These are phyloP conservation scores for Heimioporus retisporus DNA, from an alignment of 1,284 basidiomycete species.

Conservation along the genomic window DNA sequence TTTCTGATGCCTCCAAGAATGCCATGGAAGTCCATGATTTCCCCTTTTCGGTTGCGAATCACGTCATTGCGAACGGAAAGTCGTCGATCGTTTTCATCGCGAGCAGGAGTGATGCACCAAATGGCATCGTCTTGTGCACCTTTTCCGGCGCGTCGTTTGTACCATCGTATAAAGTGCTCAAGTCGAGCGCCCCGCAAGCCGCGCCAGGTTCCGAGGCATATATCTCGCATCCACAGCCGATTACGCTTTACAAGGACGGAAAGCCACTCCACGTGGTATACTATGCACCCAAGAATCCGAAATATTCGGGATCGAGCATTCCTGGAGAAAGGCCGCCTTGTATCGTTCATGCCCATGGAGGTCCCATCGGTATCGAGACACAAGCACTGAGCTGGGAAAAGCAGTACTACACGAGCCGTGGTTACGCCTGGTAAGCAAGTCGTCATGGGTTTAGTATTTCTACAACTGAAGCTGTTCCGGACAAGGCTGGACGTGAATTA, in stretches of 20 bases:
- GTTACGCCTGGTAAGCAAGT: slow-evolving; percentile 42
- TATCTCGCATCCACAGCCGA: slow-evolving; percentile 36
- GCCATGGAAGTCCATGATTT: slow-evolving; percentile 44
- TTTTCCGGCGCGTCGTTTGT: slow-evolving; percentile 31
- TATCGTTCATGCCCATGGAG: slow-evolving; percentile 39
- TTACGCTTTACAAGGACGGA: slow-evolving; percentile 32
- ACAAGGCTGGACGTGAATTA: slow-evolving; percentile 45
- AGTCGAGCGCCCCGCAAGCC: slow-evolving; percentile 23
- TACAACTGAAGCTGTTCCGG: background rate
- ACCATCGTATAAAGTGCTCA: slow-evolving; percentile 36
- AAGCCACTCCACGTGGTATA: slow-evolving; percentile 42
- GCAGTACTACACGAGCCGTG: slow-evolving; percentile 44
- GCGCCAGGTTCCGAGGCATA: slow-evolving; percentile 32
- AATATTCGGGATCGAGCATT: slow-evolving; percentile 39
- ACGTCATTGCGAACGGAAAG: slow-evolving; percentile 50
- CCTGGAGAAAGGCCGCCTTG: slow-evolving; percentile 41
- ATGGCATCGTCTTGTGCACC: slow-evolving; percentile 36
- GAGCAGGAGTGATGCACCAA: slow-evolving; percentile 33
- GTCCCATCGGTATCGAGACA: slow-evolving; percentile 36
- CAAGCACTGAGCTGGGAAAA: slow-evolving; percentile 39
- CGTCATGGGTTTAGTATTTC: too few relatives aligned
- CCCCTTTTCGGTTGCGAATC: slow-evolving; percentile 58
- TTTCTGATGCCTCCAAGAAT: slow-evolving; percentile 42
- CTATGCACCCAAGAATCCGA: slow-evolving; percentile 41
- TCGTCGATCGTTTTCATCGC: slow-evolving; percentile 37